Conservation (phyloP, 1,139 yeast genomes). For the Candida sojae region DNA sequence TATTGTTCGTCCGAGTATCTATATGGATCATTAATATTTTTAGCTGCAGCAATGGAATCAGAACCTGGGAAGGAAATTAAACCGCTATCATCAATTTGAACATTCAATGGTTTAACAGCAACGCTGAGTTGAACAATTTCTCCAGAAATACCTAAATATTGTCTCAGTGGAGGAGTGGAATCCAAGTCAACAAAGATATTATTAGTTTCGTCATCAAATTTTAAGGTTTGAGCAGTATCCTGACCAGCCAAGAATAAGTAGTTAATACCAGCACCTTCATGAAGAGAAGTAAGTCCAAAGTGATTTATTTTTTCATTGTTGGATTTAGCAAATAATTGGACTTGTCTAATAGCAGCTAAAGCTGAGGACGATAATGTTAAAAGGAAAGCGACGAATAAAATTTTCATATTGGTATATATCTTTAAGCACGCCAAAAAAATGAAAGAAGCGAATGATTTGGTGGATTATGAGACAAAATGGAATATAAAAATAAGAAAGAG, state of each 20-base stretch:
- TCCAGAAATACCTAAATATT: constrained; percentile 9
- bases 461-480: background rate
- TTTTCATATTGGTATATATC: constrained; percentile 16
- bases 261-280: constrained; percentile 60
- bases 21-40: constrained; percentile 46
- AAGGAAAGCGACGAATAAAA: constrained; percentile 13
- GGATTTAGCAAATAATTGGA: constrained; percentile 23
- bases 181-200: constrained; percentile 26
- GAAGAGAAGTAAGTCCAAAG: constrained; percentile 33
- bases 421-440: too few relatives aligned
- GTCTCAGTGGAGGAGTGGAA: background rate
- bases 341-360: constrained; percentile 19
- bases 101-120: constrained; percentile 14
- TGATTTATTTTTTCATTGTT: constrained; percentile 23
- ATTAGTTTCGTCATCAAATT: constrained; percentile 58
- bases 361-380: constrained; percentile 21
- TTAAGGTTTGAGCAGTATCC: constrained; percentile 18
- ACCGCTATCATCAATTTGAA: constrained; percentile 22
- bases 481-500: background rate
- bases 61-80: constrained; percentile 31
- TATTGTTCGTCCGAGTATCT: constrained; percentile 30
- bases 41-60: constrained; percentile 36
- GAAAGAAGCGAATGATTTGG: background rate
- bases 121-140: constrained; percentile 18
- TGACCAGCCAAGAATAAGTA: constrained; percentile 36